Evolutionary conservation across 345 rosid genomes (phyloP), one percentile per base, ranked within the genome.

Genomic region (Gossypium rotundifolium): DNA sequence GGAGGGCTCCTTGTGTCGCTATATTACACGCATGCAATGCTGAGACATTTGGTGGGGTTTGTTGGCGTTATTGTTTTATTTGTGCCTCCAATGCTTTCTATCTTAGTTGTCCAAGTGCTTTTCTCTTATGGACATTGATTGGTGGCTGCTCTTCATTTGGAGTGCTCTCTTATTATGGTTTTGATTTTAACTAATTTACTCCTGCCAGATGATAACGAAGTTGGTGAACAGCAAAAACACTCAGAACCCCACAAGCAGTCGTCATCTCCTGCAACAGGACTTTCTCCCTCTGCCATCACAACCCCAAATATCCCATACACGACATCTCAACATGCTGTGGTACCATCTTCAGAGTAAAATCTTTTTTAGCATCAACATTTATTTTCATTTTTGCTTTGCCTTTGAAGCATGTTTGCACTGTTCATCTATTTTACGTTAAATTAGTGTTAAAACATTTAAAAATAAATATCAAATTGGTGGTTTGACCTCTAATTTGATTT

Each of bases 161-260:
- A 42, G 57, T 65, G 57, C 61, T 22, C 42, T 61, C 57, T 16
- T 4, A 2, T 64, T 67, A 4, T 45, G 61, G 45, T 64, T 25
- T 25, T 53, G 9, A 11, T 18, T 29, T 46, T 53, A 59, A 76
- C 67, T 59, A 54, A 8, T 64, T 54, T 65, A 3, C 18, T 11
- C 44, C 45, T 74, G 65, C 46, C 85, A 91, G 97, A 87, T 80
- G 90, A 84, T 78, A 85, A 82, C 72, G 89, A 89, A 76, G 82
- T 82, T 71, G 88, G 74, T 78, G 97, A 86, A 85, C 97, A 87
- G 76, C 87, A 84, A 78, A 89, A 90, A 40, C 84, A 76, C 68
- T 71, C 1, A 4, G 40, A 33, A 5, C 40, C 83, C 48, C 86
- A 77, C 75, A 78, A 79, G 23, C 83, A 78, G 77, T 81, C 87